Evolutionary conservation across 2,329 filamentous ascomycete genomes (phyloP).

Genomic region (Phaeosphaeriaceae sp.): DNA sequence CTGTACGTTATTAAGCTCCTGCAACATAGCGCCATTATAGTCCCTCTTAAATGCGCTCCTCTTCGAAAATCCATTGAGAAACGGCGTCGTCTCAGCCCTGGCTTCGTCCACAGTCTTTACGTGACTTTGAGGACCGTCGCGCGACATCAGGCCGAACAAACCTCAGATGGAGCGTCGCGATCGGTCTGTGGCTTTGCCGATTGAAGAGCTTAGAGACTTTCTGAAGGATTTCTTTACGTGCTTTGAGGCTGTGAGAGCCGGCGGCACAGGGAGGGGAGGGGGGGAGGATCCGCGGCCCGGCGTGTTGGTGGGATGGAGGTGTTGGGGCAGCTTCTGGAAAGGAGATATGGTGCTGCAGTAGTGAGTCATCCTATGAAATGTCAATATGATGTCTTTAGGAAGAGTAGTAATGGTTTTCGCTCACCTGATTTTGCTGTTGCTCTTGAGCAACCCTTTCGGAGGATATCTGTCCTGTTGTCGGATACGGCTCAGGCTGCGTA

Average conservation of each 20-base stretch:
- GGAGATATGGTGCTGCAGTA: not conserved
- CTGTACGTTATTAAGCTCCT: not conserved
- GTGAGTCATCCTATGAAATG: not conserved
- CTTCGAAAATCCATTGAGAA: not conserved
- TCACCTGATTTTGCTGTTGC: not conserved
- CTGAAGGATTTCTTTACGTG: not conserved
- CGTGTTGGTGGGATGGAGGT: not conserved
- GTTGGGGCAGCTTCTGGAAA: not conserved
- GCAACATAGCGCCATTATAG: not conserved
- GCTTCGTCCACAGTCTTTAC: not conserved
- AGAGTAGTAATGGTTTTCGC: not conserved
- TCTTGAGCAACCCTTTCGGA: not conserved
- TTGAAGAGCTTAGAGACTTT: not conserved
- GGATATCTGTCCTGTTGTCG: not conserved
- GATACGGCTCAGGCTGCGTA: too few species aligned
- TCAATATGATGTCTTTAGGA: not conserved
- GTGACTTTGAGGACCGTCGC: not conserved
- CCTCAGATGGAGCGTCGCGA: not conserved
- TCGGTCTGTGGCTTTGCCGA: not conserved
- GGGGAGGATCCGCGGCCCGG: not conserved
- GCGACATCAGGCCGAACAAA: not conserved
- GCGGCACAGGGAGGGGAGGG: not conserved
- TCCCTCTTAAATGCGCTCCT: not conserved
- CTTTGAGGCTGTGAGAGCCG: not conserved
- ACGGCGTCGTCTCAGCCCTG: not conserved